These are phyloP conservation scores for Sicyos baderoa DNA, from an alignment of 306 rosid species.

Conservation along the genomic window DNA sequence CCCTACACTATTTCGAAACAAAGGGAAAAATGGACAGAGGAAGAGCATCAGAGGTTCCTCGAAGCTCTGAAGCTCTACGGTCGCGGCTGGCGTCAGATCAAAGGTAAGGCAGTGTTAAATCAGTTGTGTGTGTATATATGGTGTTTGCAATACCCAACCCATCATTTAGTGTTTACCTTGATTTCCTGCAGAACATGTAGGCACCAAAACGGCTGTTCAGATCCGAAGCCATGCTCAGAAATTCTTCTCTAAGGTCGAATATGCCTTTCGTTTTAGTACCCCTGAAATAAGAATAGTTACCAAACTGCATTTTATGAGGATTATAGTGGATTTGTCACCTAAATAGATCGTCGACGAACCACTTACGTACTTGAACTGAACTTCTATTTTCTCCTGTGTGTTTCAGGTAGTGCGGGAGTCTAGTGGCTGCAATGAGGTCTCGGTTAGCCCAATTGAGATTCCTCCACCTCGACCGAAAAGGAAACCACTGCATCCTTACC, in stretches of 20 bases:
- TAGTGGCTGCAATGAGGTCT: slow-evolving; percentile 42
- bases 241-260: slow-evolving; percentile 85
- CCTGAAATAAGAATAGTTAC: neutral
- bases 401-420: slow-evolving; percentile 68
- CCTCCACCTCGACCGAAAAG: slow-evolving; percentile 98
- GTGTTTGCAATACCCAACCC: slow-evolving; percentile 6
- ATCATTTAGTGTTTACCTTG: slow-evolving; percentile 29
- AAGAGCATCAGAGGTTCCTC: slow-evolving; percentile 85
- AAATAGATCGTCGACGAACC: neutral
- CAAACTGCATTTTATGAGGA: neutral
- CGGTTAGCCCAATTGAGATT: slow-evolving; percentile 56
- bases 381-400: slow-evolving; percentile 19
- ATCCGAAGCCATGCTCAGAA: slow-evolving; percentile 99
- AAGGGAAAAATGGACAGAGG: slow-evolving; percentile 95
- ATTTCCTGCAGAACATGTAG: slow-evolving; percentile 82
- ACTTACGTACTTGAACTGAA: neutral
- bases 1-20: slow-evolving; percentile 86
- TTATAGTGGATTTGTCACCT: slow-evolving; percentile 7
- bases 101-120: slow-evolving; percentile 45
- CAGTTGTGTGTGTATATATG: neutral
- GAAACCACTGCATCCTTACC: slow-evolving; percentile 91
- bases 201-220: slow-evolving; percentile 95
- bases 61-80: slow-evolving; percentile 94
- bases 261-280: slow-evolving; percentile 16
- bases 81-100: slow-evolving; percentile 96